Percentiles rank a stretch among this genome's conserved stretches.
Conservation (phyloP, 2,329 filamentous ascomycete genomes). For the Sordariomycetes sp. region DNA sequence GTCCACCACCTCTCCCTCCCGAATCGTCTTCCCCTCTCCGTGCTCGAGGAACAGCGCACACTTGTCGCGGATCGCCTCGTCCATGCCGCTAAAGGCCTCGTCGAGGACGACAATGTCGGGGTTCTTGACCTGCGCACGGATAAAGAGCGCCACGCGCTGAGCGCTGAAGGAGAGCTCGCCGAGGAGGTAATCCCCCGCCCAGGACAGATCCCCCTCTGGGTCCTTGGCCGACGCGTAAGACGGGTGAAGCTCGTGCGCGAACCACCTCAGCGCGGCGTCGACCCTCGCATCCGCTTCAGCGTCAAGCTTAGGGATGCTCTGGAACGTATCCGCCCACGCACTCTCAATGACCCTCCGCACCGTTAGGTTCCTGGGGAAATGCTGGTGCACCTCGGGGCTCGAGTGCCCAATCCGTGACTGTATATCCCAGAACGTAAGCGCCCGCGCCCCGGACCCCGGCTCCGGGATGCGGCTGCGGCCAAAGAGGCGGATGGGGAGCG, state of each 20-base stretch:
- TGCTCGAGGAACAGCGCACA: constrained; percentile 68
- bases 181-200: constrained; percentile 57
- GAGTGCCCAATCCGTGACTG: constrained; percentile 85
- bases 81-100: constrained; percentile 80
- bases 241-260: constrained; percentile 64
- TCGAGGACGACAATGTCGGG: constrained; percentile 76
- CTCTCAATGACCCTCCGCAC: constrained; percentile 67
- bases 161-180: constrained; percentile 66
- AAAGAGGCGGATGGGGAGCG: constrained; percentile 76
- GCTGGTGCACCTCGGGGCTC: constrained; percentile 84
- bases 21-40: constrained; percentile 37
- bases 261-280: constrained; percentile 61
- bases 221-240: constrained; percentile 12
- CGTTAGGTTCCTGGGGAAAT: constrained; percentile 70
- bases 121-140: constrained; percentile 68
- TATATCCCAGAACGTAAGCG: constrained; percentile 85
- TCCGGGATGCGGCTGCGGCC: constrained; percentile 68
- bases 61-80: constrained; percentile 69
- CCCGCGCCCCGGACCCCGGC: constrained; percentile 47
- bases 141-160: constrained; percentile 74
- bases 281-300: constrained; percentile 43
- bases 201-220: constrained; percentile 21
- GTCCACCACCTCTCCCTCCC: constrained; percentile 24
- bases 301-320: constrained; percentile 53
- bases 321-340: constrained; percentile 83